Percentiles rank a stretch among this genome's conserved stretches.
phyloP scores from a whole-genome alignment of 2,329 filamentous ascomycete species.

The Venturia pyrina region DNA sequence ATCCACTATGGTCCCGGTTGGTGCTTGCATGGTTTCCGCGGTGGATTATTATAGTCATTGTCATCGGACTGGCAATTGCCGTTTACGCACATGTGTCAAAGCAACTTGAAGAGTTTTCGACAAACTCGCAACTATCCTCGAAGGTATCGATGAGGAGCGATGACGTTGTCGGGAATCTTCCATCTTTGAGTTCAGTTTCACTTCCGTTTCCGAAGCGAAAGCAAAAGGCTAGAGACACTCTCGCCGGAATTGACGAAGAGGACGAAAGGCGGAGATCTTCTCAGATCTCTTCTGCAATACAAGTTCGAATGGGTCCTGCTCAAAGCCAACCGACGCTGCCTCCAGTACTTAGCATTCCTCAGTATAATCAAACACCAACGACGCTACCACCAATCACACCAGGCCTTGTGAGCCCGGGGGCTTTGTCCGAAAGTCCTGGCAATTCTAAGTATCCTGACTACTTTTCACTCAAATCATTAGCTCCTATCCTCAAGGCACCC shows the following conservation, averaged over 20 bases:
- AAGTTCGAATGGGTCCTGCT: not conserved
- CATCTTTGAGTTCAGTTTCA: not conserved
- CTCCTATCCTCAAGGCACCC: slow-evolving; percentile 7
- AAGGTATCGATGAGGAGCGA: not conserved
- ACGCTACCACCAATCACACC: not conserved
- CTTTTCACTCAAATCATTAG: slow-evolving; percentile 14
- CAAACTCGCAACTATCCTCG: not conserved
- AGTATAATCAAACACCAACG: not conserved
- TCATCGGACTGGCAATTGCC: slow-evolving; percentile 54
- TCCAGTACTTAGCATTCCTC: not conserved
- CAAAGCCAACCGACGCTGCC: not conserved
- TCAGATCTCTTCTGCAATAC: not conserved
- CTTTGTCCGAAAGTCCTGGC: not conserved
- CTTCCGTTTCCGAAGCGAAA: not conserved
- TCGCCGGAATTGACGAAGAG: not conserved
- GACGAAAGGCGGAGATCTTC: not conserved
- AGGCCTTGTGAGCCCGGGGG: not conserved
- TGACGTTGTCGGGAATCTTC: not conserved
- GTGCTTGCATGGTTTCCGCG: slow-evolving; percentile 64
- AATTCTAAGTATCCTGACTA: slow-evolving; percentile 8
- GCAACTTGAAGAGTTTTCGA: slow-evolving; percentile 28
- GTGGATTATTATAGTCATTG: slow-evolving; percentile 55
- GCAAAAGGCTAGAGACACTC: not conserved
- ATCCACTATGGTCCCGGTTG: slow-evolving; percentile 58
- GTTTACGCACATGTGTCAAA: slow-evolving; percentile 59